Base-by-base conservation (phyloP, 2,329 filamentous ascomycete species). In the Fusarium chaquense region DNA sequence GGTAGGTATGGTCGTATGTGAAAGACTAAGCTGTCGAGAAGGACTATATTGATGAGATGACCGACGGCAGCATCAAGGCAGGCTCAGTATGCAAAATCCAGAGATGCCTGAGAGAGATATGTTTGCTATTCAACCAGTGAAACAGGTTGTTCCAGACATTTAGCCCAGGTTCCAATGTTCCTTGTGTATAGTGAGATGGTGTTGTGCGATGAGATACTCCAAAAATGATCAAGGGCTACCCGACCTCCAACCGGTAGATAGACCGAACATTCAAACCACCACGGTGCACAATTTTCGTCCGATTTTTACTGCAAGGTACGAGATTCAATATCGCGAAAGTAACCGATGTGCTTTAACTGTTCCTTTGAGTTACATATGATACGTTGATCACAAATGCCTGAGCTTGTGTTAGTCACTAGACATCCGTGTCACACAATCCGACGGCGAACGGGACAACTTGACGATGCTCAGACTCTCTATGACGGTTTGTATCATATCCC, bases 1-100 rank as follows among this genome's bases (percentile, higher is more conserved):
- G 50, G 26, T 54, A 54, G 51, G 51, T 54, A 44, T 54, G 51
- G 51, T 54, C 51, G 51, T 54, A 54, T 54, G 51, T 54, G 38
- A 30, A 18, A 53, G 20, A n/a, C 1, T 8, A 3, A 2, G 3
- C 3, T n/a, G 36, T 24, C 24, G 36, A 32, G 36, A 53, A 13
- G 3, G 4, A 2, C 10, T n/a, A 43, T 30, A 32, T 1, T 3
- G 33, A 18, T 18, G 33, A 16, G 1, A 0, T 18, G 3, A 18
- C 7, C 16, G 15, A 7, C 9, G 33, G 33, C 33, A 35, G 15
- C 33, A 35, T 35, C 16, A 16, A 35, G 15, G 8, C 33, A 16
- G 15, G 16, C 6, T 18, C 6, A 35, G 5, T 8, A 18, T 18
- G 5, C 33, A 35, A 35, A 35, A 8, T 16, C 7, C 33, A 35